Percentiles rank a stretch among this genome's conserved stretches.
Evolutionary conservation across 345 rosid species (phyloP).

Genomic region (Brassica rapa): DNA sequence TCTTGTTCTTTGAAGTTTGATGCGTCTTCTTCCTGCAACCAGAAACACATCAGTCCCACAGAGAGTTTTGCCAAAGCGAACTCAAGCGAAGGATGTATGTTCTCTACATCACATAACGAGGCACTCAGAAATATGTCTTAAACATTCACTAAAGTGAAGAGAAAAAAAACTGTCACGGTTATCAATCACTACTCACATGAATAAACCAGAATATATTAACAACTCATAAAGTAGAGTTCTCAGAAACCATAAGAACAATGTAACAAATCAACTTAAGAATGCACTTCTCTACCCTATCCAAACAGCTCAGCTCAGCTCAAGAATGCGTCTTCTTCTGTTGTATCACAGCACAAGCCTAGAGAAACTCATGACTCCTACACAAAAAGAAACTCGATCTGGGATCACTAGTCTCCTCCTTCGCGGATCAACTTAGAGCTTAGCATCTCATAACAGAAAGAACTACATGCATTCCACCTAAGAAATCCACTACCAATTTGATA

Average conservation of each 20-base stretch:
- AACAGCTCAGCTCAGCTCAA: conserved; percentile 2
- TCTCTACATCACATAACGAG: background rate
- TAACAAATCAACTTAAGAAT: background rate
- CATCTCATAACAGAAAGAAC: background rate
- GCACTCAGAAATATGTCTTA: conserved; percentile 1
- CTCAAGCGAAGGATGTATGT: background rate
- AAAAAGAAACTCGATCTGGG: conserved; percentile 1
- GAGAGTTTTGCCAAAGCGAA: background rate
- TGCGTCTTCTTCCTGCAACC: conserved; percentile 51
- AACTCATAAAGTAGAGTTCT: background rate
- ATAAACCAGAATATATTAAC: background rate
- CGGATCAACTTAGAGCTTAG: background rate
- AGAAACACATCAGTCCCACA: background rate
- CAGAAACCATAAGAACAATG: background rate
- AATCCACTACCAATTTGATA: background rate
- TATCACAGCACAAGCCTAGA: background rate
- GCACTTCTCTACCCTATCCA: conserved; percentile 1
- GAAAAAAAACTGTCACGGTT: background rate
- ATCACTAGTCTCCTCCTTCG: background rate
- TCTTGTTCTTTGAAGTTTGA: conserved; percentile 47
- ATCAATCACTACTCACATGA: background rate
- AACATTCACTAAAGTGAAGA: background rate
- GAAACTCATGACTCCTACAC: background rate
- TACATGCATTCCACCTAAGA: background rate
- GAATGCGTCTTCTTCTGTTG: background rate